Evolutionary conservation across 345 rosid species (phyloP).

Genomic region (Lumnitzera racemosa): DNA sequence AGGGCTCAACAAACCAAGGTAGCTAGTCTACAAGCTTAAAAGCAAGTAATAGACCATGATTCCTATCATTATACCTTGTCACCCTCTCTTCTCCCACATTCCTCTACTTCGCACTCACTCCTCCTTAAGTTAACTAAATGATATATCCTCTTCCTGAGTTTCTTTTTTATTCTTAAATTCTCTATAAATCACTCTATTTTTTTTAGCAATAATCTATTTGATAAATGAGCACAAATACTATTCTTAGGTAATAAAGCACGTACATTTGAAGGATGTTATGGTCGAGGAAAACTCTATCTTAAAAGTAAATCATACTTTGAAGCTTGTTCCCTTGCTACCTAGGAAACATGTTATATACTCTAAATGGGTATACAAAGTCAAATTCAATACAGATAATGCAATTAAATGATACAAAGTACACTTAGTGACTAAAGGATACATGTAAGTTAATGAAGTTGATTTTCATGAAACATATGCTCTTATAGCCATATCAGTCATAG

Average conservation of each 20-base stretch:
- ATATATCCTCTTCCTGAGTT: not conserved
- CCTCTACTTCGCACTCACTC: not conserved
- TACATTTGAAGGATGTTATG: not conserved
- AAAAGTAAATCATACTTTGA: not conserved
- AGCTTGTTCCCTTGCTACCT: not conserved
- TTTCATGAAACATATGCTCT: slow-evolving; percentile 6
- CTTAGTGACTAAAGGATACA: slow-evolving; percentile 2
- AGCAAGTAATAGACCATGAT: too few relatives aligned
- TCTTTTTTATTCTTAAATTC: not conserved
- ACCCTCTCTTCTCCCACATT: not conserved
- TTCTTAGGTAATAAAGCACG: not conserved
- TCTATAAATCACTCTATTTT: not conserved
- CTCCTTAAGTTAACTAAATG: not conserved
- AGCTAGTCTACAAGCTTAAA: too few relatives aligned
- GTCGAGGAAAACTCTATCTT: not conserved
- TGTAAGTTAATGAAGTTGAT: slow-evolving; percentile 1
- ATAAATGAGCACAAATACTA: slow-evolving; percentile 2
- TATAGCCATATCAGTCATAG: not conserved
- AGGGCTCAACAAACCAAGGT: too few relatives aligned
- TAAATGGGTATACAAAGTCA: slow-evolving; percentile 9
- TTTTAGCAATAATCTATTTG: not conserved
- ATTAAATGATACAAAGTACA: not conserved
- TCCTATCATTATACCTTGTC: not conserved
- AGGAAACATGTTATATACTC: not conserved
- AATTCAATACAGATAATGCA: not conserved